Percentiles rank a stretch among this genome's conserved stretches.
These are phyloP conservation scores for Hippophae rhamnoides DNA, from an alignment of 306 rosid species.

Conservation along the genomic window DNA sequence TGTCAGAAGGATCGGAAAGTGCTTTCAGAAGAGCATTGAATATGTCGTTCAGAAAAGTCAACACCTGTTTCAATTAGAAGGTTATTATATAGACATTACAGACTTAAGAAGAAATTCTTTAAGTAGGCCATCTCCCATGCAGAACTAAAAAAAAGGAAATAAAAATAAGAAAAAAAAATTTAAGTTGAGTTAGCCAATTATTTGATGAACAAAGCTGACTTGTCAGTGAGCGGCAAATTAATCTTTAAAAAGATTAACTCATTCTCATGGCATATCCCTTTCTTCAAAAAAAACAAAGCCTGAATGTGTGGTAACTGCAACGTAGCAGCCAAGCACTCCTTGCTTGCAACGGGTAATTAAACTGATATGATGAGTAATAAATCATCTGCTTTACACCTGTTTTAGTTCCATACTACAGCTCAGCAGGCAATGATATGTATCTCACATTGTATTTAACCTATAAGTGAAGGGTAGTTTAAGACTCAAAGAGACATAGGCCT, in stretches of 20 bases:
- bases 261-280: no score
- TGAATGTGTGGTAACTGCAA: no score
- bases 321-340: no score
- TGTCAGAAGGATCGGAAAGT: conserved; percentile 81
- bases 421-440: background rate
- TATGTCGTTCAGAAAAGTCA: conserved; percentile 61
- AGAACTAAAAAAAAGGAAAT: no score
- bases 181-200: background rate
- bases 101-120: conserved; percentile 8
- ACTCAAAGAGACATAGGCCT: no score
- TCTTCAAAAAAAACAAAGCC: no score
- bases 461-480: no score
- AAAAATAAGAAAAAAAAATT: no score
- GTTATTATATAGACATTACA: conserved; percentile 1
- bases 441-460: no score
- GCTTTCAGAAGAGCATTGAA: conserved; percentile 74
- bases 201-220: background rate
- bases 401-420: background rate
- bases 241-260: no score
- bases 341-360: background rate
- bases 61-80: conserved; percentile 52
- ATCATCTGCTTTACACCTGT: background rate
- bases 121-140: background rate
- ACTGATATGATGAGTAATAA: background rate
- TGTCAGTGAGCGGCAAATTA: no score